phyloP scores from a whole-genome alignment of 2,329 filamentous ascomycete genomes.

The Calcarisporium arbuscula region DNA sequence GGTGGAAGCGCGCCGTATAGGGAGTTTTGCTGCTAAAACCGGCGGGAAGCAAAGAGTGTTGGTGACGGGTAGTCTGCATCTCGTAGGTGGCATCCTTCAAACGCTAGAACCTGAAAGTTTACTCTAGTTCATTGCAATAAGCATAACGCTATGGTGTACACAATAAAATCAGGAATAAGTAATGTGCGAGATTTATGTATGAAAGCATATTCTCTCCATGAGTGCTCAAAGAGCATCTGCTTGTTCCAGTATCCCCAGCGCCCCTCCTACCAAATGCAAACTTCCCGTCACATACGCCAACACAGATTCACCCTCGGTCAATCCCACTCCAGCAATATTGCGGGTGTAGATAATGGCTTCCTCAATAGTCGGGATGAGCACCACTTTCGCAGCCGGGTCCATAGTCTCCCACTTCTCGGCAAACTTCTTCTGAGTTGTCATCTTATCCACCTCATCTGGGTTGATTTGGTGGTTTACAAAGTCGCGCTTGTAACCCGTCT shows the following conservation, averaged over 20 bases:
- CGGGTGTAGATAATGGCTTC: constrained; percentile 46
- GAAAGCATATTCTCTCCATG: no score
- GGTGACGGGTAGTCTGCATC: constrained; percentile 77
- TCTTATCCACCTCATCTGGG: constrained; percentile 42
- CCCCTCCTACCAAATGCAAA: constrained; percentile 55
- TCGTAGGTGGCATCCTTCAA: constrained; percentile 73
- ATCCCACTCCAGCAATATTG: constrained; percentile 1
- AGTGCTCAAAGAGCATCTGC: constrained; percentile 32
- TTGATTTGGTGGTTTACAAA: constrained; percentile 51
- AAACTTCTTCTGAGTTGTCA: constrained; percentile 47
- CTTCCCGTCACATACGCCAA: constrained; percentile 55
- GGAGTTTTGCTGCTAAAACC: constrained; percentile 28
- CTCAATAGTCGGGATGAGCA: constrained; percentile 46
- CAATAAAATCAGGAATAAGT: no score
- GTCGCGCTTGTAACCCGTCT: constrained; percentile 47
- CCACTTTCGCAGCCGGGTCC: constrained; percentile 39
- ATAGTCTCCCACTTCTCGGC: constrained; percentile 44
- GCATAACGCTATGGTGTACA: no score
- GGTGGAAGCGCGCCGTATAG: constrained; percentile 45
- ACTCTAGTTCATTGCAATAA: constrained; percentile 20
- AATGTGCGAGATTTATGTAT: no score
- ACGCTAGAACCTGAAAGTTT: constrained; percentile 50
- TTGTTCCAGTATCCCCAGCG: constrained; percentile 42
- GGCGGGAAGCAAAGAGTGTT: constrained; percentile 47
- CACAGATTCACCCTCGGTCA: constrained; percentile 26